Percentiles rank a stretch among this genome's conserved stretches.
phyloP scores from a whole-genome alignment of 2,329 filamentous ascomycete species.

The Epichloe scottii region DNA sequence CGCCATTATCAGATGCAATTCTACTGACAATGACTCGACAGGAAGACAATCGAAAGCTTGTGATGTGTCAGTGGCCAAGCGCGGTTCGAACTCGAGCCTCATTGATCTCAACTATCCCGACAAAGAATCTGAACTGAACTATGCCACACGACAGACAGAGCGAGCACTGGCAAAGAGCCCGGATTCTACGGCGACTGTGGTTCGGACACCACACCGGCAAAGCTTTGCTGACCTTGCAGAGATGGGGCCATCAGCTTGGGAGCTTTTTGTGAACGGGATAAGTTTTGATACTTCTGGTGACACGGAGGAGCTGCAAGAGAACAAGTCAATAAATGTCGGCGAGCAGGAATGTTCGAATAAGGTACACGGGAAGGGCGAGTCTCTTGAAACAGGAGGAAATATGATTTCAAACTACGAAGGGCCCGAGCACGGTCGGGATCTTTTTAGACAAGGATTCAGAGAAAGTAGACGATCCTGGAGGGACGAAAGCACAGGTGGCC shows the following conservation, averaged over 20 bases:
- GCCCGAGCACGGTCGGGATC: not conserved
- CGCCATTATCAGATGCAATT: not conserved
- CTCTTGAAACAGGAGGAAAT: not conserved
- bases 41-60: not conserved
- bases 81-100: not conserved
- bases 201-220: slow-evolving; percentile 21
- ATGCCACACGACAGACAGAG: not conserved
- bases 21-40: not conserved
- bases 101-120: not conserved
- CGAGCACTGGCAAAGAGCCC: slow-evolving; percentile 2
- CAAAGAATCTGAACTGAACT: not conserved
- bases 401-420: slow-evolving; percentile 2
- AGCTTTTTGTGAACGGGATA: slow-evolving; percentile 21
- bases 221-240: slow-evolving; percentile 12
- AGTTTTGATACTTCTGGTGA: slow-evolving; percentile 13
- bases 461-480: not conserved
- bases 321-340: not conserved
- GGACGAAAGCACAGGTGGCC: not conserved
- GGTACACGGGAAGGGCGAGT: not conserved
- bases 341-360: not conserved
- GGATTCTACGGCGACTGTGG: slow-evolving; percentile 25
- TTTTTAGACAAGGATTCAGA: slow-evolving; percentile 3
- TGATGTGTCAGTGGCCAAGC: not conserved
- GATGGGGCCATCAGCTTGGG: slow-evolving; percentile 12
- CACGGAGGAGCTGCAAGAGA: not conserved